Percentiles rank a stretch among this genome's conserved stretches.
These are phyloP conservation scores for Asclepias syriaca DNA, from an alignment of 257 asterid genomes.

Conservation along the genomic window DNA sequence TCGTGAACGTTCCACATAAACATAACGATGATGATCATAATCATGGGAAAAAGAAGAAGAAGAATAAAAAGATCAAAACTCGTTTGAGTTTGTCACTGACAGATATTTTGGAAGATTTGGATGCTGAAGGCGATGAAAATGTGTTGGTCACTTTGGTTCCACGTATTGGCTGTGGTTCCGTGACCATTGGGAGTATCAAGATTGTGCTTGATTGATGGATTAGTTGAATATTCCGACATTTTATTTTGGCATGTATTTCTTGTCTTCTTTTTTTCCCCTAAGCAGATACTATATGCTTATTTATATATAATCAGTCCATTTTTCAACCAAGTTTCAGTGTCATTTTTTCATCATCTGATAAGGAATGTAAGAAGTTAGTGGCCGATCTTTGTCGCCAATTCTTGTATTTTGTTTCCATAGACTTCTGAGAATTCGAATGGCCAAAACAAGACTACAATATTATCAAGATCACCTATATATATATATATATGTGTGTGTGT, in stretches of 20 bases:
- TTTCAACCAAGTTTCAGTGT: neutral
- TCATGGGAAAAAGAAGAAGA: constrained; percentile 1
- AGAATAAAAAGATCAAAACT: constrained; percentile 23
- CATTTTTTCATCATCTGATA: neutral
- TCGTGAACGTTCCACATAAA: constrained; percentile 51
- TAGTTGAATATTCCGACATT: neutral
- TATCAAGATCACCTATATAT: too few species aligned
- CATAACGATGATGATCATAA: constrained; percentile 24
- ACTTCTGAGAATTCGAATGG: too few species aligned
- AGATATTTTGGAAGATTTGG: constrained; percentile 58
- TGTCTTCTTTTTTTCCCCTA: too few species aligned
- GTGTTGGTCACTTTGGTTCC: constrained; percentile 53
- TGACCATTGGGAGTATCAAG: constrained; percentile 50
- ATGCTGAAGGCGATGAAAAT: constrained; percentile 43
- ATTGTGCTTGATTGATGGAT: constrained; percentile 20
- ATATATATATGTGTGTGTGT: too few species aligned
- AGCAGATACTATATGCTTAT: too few species aligned
- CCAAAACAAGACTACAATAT: too few species aligned
- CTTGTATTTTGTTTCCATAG: too few species aligned
- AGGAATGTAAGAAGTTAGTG: neutral
- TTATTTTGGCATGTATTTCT: too few species aligned
- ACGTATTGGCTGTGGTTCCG: constrained; percentile 28
- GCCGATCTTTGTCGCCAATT: neutral
- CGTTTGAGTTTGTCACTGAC: constrained; percentile 39
- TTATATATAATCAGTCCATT: neutral